Evolutionary conservation across 2,329 filamentous ascomycete species (phyloP), one percentile per base, ranked within the genome.

Genomic region (Kalmusia sp.): DNA sequence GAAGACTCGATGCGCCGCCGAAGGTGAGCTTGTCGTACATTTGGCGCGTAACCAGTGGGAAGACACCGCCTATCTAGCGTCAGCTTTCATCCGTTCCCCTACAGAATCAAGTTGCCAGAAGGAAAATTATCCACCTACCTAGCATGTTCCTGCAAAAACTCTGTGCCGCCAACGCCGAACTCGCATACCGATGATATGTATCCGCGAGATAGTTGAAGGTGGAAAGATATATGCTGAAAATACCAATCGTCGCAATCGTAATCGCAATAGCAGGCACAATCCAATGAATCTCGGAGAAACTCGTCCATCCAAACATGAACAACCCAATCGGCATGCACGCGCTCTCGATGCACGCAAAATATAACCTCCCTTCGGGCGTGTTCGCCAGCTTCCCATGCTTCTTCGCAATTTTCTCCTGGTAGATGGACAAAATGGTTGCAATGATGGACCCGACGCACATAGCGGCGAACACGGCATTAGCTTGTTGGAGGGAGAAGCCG

Each of bases 191-290:
- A 68, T 92, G 89, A 72, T 96, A 97, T 1, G 88, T 88, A 69
- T 97, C 93, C 17, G 92, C 92, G 1, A 97, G 82, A 64, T 96
- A 97, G 70, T 97, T 97, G 78, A 97, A 96, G 0, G 92, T 90
- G 2, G 92, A 88, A 1, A 97, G 82, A 68, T 73, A 71, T 30
- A 97, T 86, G 34, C 86, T 88, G 72, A 91, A 93, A 59, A 97
- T 96, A 3, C 24, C 93, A 89, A 93, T 90, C 0, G 90, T 93
- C 0, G 91, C 87, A 54, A 92, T 84, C 0, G 82, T 85, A 28
- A 96, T 81, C 0, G 86, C 88, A 3, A 93, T 74, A 0, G 86
- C 76, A 0, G 91, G 90, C 0, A 85, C 84, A 50, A 91, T 87
- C 90, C 90, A 93, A 58, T 85, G 89, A 1, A 87, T 80, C 1